Base-by-base conservation (phyloP, 441 rosid genomes). In the Pelargonium citronellum region DNA sequence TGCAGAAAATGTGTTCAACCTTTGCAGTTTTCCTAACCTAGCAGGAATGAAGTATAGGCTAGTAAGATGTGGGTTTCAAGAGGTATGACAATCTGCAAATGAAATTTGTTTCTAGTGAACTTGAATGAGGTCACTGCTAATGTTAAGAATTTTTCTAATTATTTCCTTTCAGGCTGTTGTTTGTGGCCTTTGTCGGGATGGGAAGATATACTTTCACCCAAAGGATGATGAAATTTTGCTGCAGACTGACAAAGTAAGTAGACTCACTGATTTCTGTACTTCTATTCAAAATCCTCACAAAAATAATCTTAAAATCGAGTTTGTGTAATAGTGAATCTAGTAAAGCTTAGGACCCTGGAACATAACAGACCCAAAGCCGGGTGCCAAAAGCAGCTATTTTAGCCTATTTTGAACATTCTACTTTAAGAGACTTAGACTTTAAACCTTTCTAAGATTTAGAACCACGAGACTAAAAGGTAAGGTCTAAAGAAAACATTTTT, bases 1-100 rank as follows among this genome's bases (percentile, higher is more conserved):
- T 87, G 95, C 95, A 94, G 94, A 91, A 84, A 91, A 91, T 79
- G 92, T 94, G 72, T 94, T 94, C 79, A 94, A 90, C 70, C 90
- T 94, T 75, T 76, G 85, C 74, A 82, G 79, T 83, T 94, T 91
- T 77, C 96, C 96, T 15, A 74, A 76, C 79, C 77, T 87, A 76
- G 83, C 78, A n/a, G 97, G 97, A 73, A 67, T 82, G 58, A 86
- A 73, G 43, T 91, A 88, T 83, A 74, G 86, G 84, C 89, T 86
- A 71, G 55, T 94, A 81, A 83, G 95, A 74, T 79, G 68, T 5
- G 97, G 91, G 43, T 89, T 91, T 76, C 89, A 81, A 71, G 95
- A 89, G 95, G 97, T 94, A 71, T 67, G 69, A 37, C 66, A 57
- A 68, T 47, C 37, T 64, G 20, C 41, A 37, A 37, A 37, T 37